A percentile compares a stretch with the other conserved stretches of the same genome.
Evolutionary conservation across 2,329 filamentous ascomycete genomes (phyloP).

Genomic region (Knoxdaviesia capensis): DNA sequence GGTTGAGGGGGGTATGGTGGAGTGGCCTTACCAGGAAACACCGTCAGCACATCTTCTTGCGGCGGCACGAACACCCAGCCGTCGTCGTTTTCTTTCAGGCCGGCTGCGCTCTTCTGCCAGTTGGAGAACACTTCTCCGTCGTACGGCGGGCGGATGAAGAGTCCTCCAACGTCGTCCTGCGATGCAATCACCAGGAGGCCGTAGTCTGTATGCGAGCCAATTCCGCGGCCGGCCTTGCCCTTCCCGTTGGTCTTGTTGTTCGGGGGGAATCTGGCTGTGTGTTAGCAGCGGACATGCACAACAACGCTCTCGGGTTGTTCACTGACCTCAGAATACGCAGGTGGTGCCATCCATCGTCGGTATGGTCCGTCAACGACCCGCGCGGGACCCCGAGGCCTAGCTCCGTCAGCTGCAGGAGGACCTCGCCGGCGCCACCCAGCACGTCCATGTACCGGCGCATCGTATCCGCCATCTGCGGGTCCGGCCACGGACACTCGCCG

Average conservation of each 20-base stretch:
- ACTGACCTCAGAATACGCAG: slow-evolving; percentile 23
- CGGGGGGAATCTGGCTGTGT: slow-evolving; percentile 11
- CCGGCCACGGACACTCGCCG: slow-evolving; percentile 26
- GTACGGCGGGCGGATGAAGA: slow-evolving; percentile 24
- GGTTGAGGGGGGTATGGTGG: not conserved
- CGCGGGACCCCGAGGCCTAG: slow-evolving; percentile 19
- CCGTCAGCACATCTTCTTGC: slow-evolving; percentile 21
- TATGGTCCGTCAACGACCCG: slow-evolving; percentile 19
- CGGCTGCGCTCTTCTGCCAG: slow-evolving; percentile 23
- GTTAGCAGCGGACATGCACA: not conserved
- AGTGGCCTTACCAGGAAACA: slow-evolving; percentile 21
- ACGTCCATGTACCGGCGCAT: slow-evolving; percentile 20
- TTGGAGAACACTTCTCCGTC: slow-evolving; percentile 20
- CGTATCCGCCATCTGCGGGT: slow-evolving; percentile 16
- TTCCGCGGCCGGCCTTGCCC: slow-evolving; percentile 25
- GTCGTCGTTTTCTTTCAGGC: slow-evolving; percentile 20
- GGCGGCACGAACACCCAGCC: slow-evolving; percentile 28
- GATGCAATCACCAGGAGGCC: slow-evolving; percentile 28
- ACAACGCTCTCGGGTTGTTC: not conserved
- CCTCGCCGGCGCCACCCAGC: slow-evolving; percentile 20
- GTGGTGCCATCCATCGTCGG: slow-evolving; percentile 29
- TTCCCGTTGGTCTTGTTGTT: slow-evolving; percentile 21
- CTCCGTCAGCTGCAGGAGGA: slow-evolving; percentile 23
- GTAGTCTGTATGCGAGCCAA: slow-evolving; percentile 31
- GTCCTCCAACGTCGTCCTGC: slow-evolving; percentile 27